These are phyloP conservation scores for Cystobasidium sp. DNA, from an alignment of 1,284 basidiomycete genomes.

Conservation along the genomic window DNA sequence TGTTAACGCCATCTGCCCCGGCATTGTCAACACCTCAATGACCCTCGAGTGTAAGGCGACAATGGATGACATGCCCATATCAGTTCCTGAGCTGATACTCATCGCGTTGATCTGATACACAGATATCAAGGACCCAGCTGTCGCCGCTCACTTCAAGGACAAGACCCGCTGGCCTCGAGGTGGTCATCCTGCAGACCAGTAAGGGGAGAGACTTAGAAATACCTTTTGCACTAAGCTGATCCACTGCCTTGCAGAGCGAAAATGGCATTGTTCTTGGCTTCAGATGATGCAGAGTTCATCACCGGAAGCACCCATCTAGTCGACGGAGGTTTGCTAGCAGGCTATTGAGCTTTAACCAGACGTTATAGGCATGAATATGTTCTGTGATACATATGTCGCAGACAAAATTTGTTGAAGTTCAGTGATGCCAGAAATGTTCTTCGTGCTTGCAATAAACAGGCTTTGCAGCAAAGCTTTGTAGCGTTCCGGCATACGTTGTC, in stretches of 20 bases:
- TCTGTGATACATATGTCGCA: too few relatives aligned
- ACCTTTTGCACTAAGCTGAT: not conserved
- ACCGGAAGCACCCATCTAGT: slow-evolving; percentile 36
- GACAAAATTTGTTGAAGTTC: too few relatives aligned
- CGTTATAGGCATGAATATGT: too few relatives aligned
- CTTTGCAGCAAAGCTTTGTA: too few relatives aligned
- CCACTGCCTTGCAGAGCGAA: slow-evolving; percentile 8
- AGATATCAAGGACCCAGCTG: slow-evolving; percentile 36
- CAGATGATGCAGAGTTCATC: slow-evolving; percentile 37
- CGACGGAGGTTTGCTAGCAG: slow-evolving; percentile 36
- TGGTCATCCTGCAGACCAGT: slow-evolving; percentile 33
- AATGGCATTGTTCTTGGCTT: slow-evolving; percentile 37
- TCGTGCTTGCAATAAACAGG: too few relatives aligned
- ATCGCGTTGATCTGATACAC: not conserved
- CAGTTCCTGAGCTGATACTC: not conserved
- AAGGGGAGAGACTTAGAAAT: not conserved
- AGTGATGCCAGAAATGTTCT: too few relatives aligned
- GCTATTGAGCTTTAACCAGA: not conserved
- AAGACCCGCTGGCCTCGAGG: slow-evolving; percentile 34
- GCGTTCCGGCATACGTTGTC: too few relatives aligned
- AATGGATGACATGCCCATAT: not conserved
- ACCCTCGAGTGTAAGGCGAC: slow-evolving; percentile 29
- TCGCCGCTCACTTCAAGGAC: slow-evolving; percentile 35
- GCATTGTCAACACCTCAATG: slow-evolving; percentile 39
- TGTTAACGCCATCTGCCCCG: slow-evolving; percentile 33